Conservation (phyloP, 2,329 filamentous ascomycete species). For the Pestalotiopsis sp. region DNA sequence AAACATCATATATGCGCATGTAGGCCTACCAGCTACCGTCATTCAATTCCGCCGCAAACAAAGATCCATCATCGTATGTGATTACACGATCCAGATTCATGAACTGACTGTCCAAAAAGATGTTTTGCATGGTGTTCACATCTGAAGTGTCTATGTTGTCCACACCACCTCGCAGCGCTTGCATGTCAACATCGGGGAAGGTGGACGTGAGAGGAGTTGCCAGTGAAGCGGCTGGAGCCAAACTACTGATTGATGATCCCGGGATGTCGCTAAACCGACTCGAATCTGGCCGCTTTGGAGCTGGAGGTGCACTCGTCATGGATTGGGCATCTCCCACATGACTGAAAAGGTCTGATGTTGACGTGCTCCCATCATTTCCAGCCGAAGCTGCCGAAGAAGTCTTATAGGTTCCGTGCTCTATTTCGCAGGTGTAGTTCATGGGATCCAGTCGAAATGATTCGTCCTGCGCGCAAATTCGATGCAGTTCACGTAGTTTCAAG, state of each 20-base stretch:
- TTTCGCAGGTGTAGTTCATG: conserved; percentile 16
- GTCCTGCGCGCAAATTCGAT: conserved; percentile 16
- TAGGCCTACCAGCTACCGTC: neutral
- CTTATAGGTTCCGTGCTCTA: conserved; percentile 8
- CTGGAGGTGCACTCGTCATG: neutral
- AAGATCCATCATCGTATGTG: conserved; percentile 34
- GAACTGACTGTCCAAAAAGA: conserved; percentile 25
- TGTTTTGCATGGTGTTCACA: conserved; percentile 30
- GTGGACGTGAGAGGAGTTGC: neutral
- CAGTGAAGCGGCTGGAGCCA: neutral
- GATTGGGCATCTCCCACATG: neutral
- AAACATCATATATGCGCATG: neutral
- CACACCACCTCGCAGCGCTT: neutral
- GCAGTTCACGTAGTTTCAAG: conserved; percentile 19
- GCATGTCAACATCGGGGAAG: neutral
- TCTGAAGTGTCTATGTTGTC: conserved; percentile 17
- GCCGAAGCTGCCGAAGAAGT: no score
- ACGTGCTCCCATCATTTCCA: neutral
- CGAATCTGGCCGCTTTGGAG: neutral
- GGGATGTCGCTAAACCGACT: neutral
- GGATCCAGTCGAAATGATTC: conserved; percentile 16
- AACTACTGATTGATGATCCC: neutral
- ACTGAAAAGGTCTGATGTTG: neutral
- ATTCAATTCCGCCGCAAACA: conserved; percentile 21
- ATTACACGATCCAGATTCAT: conserved; percentile 34